Conservation (phyloP, 768 basidiomycete genomes). For the Phaeolepiota aurea region DNA sequence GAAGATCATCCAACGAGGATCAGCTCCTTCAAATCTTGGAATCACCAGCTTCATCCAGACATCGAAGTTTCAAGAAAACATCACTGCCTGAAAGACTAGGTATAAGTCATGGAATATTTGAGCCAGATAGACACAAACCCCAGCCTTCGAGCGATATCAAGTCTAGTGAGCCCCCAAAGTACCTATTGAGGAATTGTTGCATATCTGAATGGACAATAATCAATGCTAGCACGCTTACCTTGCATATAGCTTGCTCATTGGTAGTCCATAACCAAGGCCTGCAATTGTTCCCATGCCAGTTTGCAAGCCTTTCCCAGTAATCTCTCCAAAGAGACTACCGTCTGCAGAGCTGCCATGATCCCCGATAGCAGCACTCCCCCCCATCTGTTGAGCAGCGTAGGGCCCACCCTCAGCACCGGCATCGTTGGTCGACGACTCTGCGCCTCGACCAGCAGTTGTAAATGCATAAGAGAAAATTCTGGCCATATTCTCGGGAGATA, state of each 20-base stretch:
- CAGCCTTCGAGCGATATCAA: constrained; percentile 78
- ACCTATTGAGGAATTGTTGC: too few species aligned
- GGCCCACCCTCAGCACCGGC: constrained; percentile 51
- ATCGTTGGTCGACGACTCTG: constrained; percentile 23
- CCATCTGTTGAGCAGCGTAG: constrained; percentile 72
- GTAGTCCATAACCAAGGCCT: constrained; percentile 80
- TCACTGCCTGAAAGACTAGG: constrained; percentile 30
- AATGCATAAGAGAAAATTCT: constrained; percentile 90
- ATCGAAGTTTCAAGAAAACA: constrained; percentile 40
- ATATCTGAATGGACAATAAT: too few species aligned
- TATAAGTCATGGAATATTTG: constrained; percentile 4
- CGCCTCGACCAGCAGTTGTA: constrained; percentile 65
- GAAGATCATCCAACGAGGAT: too few species aligned
- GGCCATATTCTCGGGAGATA: constrained; percentile 63
- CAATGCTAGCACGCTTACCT: too few species aligned
- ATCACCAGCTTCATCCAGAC: constrained; percentile 41
- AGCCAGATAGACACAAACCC: constrained; percentile 38
- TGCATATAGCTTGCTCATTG: constrained; percentile 72
- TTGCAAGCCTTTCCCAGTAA: constrained; percentile 69
- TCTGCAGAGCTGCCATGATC: constrained; percentile 29
- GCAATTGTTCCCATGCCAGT: constrained; percentile 85
- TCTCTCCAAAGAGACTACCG: constrained; percentile 64
- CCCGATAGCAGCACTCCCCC: constrained; percentile 57
- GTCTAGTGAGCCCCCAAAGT: constrained; percentile 83
- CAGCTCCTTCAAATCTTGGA: constrained; percentile 32